Conservation (phyloP, 83 land plant genomes). For the Larix sibirica region DNA sequence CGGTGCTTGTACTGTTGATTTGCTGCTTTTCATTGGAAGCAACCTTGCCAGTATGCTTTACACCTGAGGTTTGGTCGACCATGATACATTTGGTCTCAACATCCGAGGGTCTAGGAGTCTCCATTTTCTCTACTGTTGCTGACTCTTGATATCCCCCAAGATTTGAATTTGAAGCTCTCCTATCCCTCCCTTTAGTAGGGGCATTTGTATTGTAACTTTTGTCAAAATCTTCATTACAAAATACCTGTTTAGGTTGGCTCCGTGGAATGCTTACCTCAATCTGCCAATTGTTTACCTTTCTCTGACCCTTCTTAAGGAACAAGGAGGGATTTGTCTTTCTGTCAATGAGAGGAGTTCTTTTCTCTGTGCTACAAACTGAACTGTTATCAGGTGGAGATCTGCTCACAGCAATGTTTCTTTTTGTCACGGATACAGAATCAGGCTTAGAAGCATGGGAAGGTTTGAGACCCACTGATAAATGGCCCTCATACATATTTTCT, state of each 20-base stretch:
- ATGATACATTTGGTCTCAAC: no score
- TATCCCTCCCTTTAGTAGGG: no score
- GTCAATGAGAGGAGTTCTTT: constrained; percentile 18
- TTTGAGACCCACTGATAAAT: neutral
- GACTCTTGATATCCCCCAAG: no score
- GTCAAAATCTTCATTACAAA: no score
- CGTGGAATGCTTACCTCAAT: constrained; percentile 35
- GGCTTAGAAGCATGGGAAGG: constrained; percentile 12
- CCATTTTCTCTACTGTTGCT: no score
- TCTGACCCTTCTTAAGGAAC: constrained; percentile 23
- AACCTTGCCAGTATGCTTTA: no score
- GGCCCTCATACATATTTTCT: constrained; percentile 17
- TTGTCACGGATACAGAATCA: constrained; percentile 2
- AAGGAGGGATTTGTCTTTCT: constrained; percentile 30
- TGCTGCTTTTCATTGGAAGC: no score
- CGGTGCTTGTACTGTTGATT: no score
- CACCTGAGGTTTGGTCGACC: no score
- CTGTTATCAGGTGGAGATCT: constrained; percentile 25
- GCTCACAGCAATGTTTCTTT: constrained; percentile 1
- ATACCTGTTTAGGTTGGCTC: constrained; percentile 1
- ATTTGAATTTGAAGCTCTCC: no score
- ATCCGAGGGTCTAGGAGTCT: no score
- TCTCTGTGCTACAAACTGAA: constrained; percentile 26
- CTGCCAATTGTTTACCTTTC: constrained; percentile 35
- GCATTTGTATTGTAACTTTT: no score